Conservation (phyloP, 305 asterid species). For the Fraxinus xanthoxyloides region DNA sequence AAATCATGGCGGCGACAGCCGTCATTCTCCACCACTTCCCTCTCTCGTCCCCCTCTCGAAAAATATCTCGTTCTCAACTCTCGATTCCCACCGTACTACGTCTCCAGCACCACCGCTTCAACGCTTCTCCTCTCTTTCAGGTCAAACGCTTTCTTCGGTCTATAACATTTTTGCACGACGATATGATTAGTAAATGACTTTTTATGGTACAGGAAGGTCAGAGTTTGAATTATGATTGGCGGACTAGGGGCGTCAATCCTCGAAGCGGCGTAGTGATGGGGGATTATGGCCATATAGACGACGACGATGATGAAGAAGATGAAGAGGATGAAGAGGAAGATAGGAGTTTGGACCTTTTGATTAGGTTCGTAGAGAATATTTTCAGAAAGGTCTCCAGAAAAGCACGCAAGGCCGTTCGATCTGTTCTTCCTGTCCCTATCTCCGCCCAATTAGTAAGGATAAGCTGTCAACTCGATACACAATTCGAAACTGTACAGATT, state of each 20-base stretch:
- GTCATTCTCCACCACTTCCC: constrained; percentile 27
- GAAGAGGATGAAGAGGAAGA: constrained; percentile 74
- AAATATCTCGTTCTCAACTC: constrained; percentile 7
- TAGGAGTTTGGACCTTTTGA: constrained; percentile 79
- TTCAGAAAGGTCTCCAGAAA: constrained; percentile 74
- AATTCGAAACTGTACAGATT: neutral
- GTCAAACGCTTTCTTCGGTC: constrained; percentile 23
- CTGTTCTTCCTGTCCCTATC: constrained; percentile 77
- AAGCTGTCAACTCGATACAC: neutral
- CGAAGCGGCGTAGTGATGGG: constrained; percentile 50
- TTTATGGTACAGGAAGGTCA: constrained; percentile 26
- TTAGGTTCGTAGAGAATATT: constrained; percentile 78
- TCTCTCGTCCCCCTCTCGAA: constrained; percentile 12
- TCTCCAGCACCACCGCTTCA: constrained; percentile 20
- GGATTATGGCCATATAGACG: constrained; percentile 41
- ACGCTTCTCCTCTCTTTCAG: constrained; percentile 6
- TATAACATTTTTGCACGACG: neutral
- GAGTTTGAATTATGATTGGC: constrained; percentile 18
- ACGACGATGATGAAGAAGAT: constrained; percentile 35
- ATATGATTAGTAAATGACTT: neutral
- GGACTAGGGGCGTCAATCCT: constrained; percentile 32
- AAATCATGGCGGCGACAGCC: constrained; percentile 47
- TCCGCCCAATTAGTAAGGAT: constrained; percentile 63
- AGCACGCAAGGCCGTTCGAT: constrained; percentile 82
- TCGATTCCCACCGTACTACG: constrained; percentile 19